A percentile compares a stretch with the other conserved stretches of the same genome.
These are phyloP conservation scores for Malus sylvestris DNA, from an alignment of 306 rosid genomes.

Conservation along the genomic window DNA sequence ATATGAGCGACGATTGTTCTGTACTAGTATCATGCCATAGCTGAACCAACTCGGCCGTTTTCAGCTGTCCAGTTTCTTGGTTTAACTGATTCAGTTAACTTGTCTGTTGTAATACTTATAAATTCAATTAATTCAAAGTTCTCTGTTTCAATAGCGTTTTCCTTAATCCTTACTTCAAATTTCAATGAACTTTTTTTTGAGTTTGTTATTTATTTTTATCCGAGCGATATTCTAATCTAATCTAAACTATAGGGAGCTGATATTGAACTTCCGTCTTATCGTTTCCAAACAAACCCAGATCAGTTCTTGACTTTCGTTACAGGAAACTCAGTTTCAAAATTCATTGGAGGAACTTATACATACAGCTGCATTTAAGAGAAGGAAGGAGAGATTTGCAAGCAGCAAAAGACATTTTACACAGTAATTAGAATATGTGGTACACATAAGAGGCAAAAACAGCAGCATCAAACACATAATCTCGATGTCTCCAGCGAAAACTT, in stretches of 20 bases:
- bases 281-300: background rate
- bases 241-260: background rate
- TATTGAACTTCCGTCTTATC: no score
- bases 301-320: background rate
- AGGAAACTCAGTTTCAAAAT: background rate
- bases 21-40: background rate
- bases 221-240: background rate
- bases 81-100: background rate
- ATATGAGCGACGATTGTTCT: background rate
- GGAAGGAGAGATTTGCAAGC: constrained; percentile 16
- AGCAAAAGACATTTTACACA: constrained; percentile 43
- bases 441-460: constrained; percentile 23
- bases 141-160: background rate
- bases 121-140: background rate
- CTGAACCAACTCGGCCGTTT: background rate
- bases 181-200: background rate
- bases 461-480: constrained; percentile 32
- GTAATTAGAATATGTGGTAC: constrained; percentile 33
- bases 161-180: background rate
- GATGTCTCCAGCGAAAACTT: constrained; percentile 31
- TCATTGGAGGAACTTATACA: background rate
- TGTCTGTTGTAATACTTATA: background rate
- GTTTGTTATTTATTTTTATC: no score
- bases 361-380: background rate
- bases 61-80: background rate